A percentile compares a stretch with the other conserved stretches of the same genome.
Evolutionary conservation across 192 early-diverging fungal species (phyloP).

Genomic region (Allomyces arbusculus): DNA sequence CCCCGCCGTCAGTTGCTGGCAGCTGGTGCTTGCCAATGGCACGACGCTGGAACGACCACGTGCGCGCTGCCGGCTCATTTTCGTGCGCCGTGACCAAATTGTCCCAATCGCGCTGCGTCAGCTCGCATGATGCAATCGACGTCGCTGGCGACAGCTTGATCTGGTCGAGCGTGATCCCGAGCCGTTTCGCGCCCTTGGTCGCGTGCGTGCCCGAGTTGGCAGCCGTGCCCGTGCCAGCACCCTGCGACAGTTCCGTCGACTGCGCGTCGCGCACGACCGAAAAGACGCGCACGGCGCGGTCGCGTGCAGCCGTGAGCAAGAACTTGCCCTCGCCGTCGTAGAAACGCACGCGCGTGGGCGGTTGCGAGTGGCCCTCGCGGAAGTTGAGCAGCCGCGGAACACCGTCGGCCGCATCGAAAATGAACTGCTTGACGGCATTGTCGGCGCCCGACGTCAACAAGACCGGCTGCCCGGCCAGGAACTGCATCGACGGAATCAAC

Average conservation of each 20-base stretch:
- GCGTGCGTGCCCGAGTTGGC: conserved; percentile 3
- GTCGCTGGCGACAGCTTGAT: conserved; percentile 54
- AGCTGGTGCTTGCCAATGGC: conserved; percentile 50
- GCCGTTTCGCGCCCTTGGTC: conserved; percentile 27
- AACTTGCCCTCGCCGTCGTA: conserved; percentile 48
- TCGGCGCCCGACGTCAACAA: conserved; percentile 71
- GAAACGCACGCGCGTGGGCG: conserved; percentile 60
- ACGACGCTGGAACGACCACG: conserved; percentile 67
- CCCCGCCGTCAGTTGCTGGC: conserved; percentile 31
- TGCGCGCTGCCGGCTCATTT: conserved; percentile 44
- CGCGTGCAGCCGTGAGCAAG: conserved; percentile 64
- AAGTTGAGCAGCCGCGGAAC: conserved; percentile 59
- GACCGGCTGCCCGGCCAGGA: conserved; percentile 65
- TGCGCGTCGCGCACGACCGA: conserved; percentile 68
- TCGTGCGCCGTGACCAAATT: conserved; percentile 76
- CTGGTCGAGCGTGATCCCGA: conserved; percentile 33
- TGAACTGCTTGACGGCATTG: conserved; percentile 90
- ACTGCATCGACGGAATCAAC: conserved; percentile 50
- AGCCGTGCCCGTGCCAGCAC: conserved; percentile 1
- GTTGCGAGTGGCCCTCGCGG: conserved; percentile 65
- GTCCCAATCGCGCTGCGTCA: conserved; percentile 58
- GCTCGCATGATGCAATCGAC: conserved; percentile 45
- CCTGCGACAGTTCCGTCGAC: conserved; percentile 71
- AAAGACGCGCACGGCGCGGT: conserved; percentile 63
- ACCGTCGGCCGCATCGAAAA: conserved; percentile 73